phyloP scores from a whole-genome alignment of 805 yeast species.

The Myxozyma sirexii region DNA sequence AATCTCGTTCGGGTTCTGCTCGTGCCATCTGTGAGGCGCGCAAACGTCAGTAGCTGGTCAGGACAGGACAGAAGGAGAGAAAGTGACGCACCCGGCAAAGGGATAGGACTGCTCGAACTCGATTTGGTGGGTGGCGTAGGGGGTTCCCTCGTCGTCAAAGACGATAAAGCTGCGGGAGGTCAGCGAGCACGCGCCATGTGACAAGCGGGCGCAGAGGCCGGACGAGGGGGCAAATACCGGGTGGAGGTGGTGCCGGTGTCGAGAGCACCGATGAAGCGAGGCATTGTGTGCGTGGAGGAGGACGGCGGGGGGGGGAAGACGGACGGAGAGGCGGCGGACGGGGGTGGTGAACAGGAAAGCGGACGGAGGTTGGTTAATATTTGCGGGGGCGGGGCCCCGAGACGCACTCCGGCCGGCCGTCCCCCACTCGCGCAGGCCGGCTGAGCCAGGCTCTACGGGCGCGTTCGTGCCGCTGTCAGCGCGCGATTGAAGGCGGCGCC shows the following conservation, averaged over 20 bases:
- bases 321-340: neutral
- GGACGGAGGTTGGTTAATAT: no score
- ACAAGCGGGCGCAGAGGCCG: neutral
- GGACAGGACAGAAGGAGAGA: no score
- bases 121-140: conserved; percentile 85
- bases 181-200: neutral
- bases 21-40: conserved; percentile 67
- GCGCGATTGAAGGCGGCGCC: no score
- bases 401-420: neutral
- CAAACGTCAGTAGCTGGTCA: neutral
- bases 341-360: neutral
- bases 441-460: neutral
- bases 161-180: conserved; percentile 88
- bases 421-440: conserved; percentile 2
- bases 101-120: conserved; percentile 63
- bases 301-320: neutral
- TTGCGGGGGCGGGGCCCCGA: conserved; percentile 14
- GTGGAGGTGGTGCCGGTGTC: conserved; percentile 35
- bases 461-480: neutral
- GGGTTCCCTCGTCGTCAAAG: conserved; percentile 71
- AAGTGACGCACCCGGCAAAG: conserved; percentile 40
- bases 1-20: conserved; percentile 84
- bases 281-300: neutral
- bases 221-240: conserved; percentile 5
- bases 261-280: conserved; percentile 31